A percentile compares a stretch with the other conserved stretches of the same genome.
Conservation (phyloP, 257 asterid species). For the Solanum piurae region DNA sequence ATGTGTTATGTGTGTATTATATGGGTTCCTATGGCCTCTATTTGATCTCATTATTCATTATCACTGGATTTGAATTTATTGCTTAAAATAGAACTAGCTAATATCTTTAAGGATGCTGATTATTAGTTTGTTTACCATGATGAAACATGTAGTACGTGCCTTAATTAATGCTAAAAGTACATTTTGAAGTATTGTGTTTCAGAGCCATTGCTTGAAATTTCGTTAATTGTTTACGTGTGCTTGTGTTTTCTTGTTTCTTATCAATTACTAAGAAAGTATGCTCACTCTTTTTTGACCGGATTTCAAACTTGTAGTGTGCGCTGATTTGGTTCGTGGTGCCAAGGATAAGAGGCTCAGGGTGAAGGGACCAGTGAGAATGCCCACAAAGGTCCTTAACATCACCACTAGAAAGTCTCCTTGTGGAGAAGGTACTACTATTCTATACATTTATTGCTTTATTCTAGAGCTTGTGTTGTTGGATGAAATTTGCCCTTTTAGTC, state of each 20-base stretch:
- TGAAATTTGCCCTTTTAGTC: background rate
- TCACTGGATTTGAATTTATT: background rate
- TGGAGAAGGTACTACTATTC: conserved; percentile 5
- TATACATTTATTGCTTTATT: background rate
- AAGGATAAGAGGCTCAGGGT: conserved; percentile 8
- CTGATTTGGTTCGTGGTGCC: conserved; percentile 12
- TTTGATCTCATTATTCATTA: background rate
- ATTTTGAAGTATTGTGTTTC: background rate
- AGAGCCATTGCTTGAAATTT: background rate
- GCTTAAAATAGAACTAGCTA: background rate
- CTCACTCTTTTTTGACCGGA: background rate
- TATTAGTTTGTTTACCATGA: background rate
- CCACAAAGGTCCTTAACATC: conserved; percentile 16
- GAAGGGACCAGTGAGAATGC: conserved; percentile 15
- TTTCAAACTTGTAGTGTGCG: background rate
- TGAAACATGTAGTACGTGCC: background rate
- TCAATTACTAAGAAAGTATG: no score
- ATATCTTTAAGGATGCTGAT: background rate
- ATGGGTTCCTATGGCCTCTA: background rate
- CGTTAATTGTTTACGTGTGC: background rate
- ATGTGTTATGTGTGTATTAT: background rate
- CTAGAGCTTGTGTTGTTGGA: background rate
- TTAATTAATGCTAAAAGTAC: background rate
- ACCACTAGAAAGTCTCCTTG: conserved; percentile 20
- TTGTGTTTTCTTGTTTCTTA: background rate